Evolutionary conservation across 352 stramenopile genomes (phyloP), one percentile per base, ranked within the genome.

Genomic region (Phytophthora podocarpi): DNA sequence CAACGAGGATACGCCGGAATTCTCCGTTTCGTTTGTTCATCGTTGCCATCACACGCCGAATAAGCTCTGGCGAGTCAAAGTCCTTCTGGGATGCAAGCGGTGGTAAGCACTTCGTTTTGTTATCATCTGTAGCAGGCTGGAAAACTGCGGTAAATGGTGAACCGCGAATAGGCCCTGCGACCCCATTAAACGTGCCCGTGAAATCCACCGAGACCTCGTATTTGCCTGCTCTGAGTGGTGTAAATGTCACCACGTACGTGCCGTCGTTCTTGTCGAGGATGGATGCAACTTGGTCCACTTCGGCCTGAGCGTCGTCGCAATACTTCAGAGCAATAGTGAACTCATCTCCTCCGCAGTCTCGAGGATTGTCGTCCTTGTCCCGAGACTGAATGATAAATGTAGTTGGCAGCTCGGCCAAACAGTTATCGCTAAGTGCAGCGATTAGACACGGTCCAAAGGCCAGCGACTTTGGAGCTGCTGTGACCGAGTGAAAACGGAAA

Each of bases 401-500:
- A 11, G 91, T 96, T 15, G 89, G 79, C 10, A 71, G 41, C 46
- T 83, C 81, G 2, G 87, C 87, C n/a, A 95, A 54, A 20, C 78
- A 89, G 26, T 76, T 75, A n/a, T 89, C 79, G 21, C 59, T 79
- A 3, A 95, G 67, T 0, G 78, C 76, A 13, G 76, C 67, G 26
- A 95, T 81, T 47, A 95, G 39, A 34, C 94, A 97, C 10, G 96
- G 95, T 0, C 97, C 96, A 71, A 98, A 99, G 28, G 93, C 95
- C 16, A 99, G 64, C 8, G 89, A 98, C 51, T 97, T 96, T 2
- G 74, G 75, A 10, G 88, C 90, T 34, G 90, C 75, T 6, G 95
- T 98, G 16, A 99, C 97, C 5, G 93, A 96, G 74, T 99, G 97
- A 53, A 98, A 99, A 45, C 88, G 90, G 66, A 88, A 93, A 10